Evolutionary conservation across 495 filamentous ascomycete genomes (phyloP).

Genomic region (Daldinia loculata): DNA sequence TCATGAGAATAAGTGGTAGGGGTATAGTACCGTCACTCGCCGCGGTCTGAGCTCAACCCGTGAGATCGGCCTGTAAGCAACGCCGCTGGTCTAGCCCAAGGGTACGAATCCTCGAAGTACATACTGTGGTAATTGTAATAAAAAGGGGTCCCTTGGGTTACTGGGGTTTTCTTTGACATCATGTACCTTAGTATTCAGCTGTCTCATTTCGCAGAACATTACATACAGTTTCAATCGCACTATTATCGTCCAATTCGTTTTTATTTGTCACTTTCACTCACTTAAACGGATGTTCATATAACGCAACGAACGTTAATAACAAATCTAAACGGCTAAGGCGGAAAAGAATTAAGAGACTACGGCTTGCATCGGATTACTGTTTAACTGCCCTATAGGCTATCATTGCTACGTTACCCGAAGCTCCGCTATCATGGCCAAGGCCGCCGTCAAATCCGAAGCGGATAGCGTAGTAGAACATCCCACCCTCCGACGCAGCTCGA

Average conservation of each 20-base stretch:
- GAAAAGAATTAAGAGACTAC: not conserved
- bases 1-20: not conserved
- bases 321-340: not conserved
- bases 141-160: not conserved
- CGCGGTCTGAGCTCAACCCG: not conserved
- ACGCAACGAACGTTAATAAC: not conserved
- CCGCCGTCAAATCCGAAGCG: not conserved
- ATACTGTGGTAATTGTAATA: not conserved
- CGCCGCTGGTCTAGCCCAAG: not conserved
- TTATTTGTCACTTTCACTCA: too few species aligned
- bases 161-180: not conserved
- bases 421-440: conserved; percentile 22
- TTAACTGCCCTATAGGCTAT: not conserved
- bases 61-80: not conserved
- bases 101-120: not conserved
- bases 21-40: not conserved
- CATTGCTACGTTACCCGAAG: not conserved
- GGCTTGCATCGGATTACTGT: not conserved
- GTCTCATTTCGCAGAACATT: too few species aligned
- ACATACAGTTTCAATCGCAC: too few species aligned
- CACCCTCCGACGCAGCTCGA: not conserved
- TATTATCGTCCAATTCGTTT: too few species aligned
- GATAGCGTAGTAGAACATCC: not conserved
- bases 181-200: not conserved
- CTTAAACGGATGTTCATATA: too few species aligned